Base-by-base conservation (phyloP, 2,329 filamentous ascomycete species). In the Sporothrix sp. region DNA sequence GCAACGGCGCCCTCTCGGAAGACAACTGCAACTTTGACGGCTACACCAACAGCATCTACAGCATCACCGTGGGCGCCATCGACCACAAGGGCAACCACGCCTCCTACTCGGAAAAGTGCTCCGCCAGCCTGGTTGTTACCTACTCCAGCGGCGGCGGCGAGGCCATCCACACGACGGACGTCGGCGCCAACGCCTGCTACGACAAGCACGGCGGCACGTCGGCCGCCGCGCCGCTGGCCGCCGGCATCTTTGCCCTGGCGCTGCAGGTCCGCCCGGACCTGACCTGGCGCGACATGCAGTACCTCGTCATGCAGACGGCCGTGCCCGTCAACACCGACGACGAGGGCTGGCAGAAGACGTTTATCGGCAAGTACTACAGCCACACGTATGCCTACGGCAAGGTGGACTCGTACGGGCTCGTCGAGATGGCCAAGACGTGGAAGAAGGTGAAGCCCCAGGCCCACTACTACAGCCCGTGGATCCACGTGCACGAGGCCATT, bases 11-110 rank as follows among this genome's bases (percentile, higher is more conserved):
- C 9, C 73, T 75, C 3, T 80, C 73, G 57, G 90, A 87, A 42
- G 93, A 98, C 66, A 97, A 98, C 68, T 98, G 93, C 76, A 98
- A 98, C 66, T 98, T 98, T 65, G 93, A 98, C 63, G 93, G 93
- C 35, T 98, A 98, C 68, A 98, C 93, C 53, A 98, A 98, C 72
- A 96, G 90, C 64, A 98, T 98, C 60, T 98, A 97, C 74, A 96
- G 89, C 65, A 93, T 98, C 60, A 95, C 90, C 0, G 89, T 98
- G 16, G 93, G 93, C 33, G 91, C 91, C 30, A 84, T 98, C 55
- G 90, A 96, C 64, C 78, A 87, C 53, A 81, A 85, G 58, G 90
- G 91, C 35, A 68, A 78, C n/a, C 91, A 97, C 63, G 90, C 93
- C 0, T 93, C 91, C 65, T 98, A 98, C 67, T 96, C 91, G 0